Conservation (phyloP, 768 basidiomycete species). For the Candolleomyces eurysporus region DNA sequence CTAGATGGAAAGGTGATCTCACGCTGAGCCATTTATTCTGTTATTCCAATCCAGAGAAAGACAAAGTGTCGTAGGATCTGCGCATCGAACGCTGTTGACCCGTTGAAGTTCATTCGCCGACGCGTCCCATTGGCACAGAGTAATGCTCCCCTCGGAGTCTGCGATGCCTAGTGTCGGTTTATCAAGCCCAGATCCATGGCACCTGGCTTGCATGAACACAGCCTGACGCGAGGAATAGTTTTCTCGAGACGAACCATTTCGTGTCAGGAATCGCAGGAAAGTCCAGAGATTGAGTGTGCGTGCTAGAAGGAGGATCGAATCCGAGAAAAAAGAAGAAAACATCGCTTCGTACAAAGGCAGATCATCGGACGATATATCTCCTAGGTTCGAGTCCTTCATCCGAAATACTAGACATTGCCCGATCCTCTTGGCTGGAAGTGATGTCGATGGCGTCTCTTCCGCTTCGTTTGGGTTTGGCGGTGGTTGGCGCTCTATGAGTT, state of each 20-base stretch:
- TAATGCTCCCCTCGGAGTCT: conserved; percentile 80
- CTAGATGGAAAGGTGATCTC: conserved; percentile 14
- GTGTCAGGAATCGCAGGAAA: conserved; percentile 87
- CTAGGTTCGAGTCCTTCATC: conserved; percentile 23
- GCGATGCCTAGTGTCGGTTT: conserved; percentile 67
- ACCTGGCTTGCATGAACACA: conserved; percentile 34
- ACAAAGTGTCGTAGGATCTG: conserved; percentile 62
- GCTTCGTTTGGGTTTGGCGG: conserved; percentile 1
- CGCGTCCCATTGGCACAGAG: conserved; percentile 55
- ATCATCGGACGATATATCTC: conserved; percentile 14
- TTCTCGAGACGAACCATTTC: conserved; percentile 72
- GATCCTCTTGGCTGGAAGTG: conserved; percentile 40
- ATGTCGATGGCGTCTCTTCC: conserved; percentile 14
- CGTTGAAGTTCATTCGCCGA: conserved; percentile 31
- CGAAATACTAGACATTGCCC: conserved; percentile 77
- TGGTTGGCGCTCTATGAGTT: conserved; percentile 49
- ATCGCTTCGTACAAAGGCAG: conserved; percentile 26
- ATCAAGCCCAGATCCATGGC: conserved; percentile 44
- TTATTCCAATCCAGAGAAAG: conserved; percentile 95
- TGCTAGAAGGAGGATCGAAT: conserved; percentile 29
- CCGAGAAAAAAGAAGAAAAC: neutral
- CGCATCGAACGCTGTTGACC: conserved; percentile 45
- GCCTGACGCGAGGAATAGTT: neutral
- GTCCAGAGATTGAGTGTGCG: conserved; percentile 63
- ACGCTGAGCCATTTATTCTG: conserved; percentile 51